Evolutionary conservation across 306 rosid species (phyloP).

Genomic region (Alnus rubra): DNA sequence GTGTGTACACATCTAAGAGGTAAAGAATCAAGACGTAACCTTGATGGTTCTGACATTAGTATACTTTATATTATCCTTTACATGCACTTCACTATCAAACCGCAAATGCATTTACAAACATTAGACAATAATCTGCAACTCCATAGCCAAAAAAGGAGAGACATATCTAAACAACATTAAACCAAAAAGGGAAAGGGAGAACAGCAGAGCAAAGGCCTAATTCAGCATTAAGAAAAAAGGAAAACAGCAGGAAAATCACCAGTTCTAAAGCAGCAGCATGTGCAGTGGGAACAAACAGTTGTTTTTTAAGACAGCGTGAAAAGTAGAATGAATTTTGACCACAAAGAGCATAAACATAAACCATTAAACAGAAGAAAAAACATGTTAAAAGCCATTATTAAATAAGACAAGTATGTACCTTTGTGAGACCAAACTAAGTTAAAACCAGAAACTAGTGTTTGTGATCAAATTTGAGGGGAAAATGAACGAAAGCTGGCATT

Average conservation of each 20-base stretch:
- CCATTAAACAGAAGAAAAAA: neutral
- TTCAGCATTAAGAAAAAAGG: neutral
- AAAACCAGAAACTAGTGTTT: neutral
- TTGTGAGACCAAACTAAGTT: neutral
- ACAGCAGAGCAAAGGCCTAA: neutral
- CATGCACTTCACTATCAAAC: neutral
- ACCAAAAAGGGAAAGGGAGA: neutral
- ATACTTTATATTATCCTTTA: neutral
- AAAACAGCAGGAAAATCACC: neutral
- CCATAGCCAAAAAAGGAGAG: neutral
- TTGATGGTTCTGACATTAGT: conserved; percentile 6
- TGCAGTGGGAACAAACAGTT: conserved; percentile 4
- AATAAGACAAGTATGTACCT: neutral
- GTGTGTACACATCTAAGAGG: neutral
- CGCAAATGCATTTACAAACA: neutral
- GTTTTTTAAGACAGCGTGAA: neutral
- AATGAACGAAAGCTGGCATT: neutral
- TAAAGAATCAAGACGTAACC: neutral
- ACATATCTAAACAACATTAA: neutral
- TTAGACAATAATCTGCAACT: neutral
- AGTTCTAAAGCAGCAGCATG: conserved; percentile 9
- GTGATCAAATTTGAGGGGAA: neutral
- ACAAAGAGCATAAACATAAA: neutral
- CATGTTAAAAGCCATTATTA: neutral
- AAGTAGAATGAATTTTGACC: neutral